Conservation (phyloP, 2,329 filamentous ascomycete genomes). For the Aspergillus sp. region DNA sequence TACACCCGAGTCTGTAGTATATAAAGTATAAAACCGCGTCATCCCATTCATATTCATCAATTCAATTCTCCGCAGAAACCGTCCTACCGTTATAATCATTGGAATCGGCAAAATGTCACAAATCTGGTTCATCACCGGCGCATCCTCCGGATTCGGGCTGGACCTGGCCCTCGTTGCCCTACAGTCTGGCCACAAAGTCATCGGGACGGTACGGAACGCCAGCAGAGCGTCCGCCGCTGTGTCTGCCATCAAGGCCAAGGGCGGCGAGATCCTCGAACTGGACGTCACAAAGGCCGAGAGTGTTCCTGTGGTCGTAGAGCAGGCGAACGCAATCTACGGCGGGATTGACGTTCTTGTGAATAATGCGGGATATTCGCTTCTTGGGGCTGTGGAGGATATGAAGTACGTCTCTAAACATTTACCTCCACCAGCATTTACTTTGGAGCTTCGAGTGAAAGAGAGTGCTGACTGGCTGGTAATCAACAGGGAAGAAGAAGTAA, state of each 20-base stretch:
- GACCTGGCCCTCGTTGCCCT: constrained; percentile 48
- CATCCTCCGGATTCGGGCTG: constrained; percentile 53
- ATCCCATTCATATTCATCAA: too few species aligned
- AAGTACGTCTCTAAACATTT: constrained; percentile 15
- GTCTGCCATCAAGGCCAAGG: constrained; percentile 3
- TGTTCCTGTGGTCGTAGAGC: neutral
- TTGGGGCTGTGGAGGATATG: constrained; percentile 23
- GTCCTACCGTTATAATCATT: too few species aligned
- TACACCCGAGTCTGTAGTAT: too few species aligned
- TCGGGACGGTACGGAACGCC: constrained; percentile 51
- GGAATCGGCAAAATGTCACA: neutral
- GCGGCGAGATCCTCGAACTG: constrained; percentile 9
- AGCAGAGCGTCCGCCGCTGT: constrained; percentile 16
- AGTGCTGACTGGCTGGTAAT: neutral
- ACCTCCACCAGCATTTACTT: too few species aligned
- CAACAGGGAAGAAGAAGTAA: constrained; percentile 19
- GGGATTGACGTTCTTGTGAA: constrained; percentile 16
- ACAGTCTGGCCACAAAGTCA: constrained; percentile 49
- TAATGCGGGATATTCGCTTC: constrained; percentile 20
- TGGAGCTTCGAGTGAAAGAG: neutral
- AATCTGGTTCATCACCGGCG: constrained; percentile 57
- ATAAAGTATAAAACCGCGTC: too few species aligned
- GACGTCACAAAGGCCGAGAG: constrained; percentile 15
- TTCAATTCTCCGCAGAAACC: too few species aligned
- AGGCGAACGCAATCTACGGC: constrained; percentile 7